phyloP scores from a whole-genome alignment of 2,329 filamentous ascomycete species.

The Bimuria novae-zelandiae region DNA sequence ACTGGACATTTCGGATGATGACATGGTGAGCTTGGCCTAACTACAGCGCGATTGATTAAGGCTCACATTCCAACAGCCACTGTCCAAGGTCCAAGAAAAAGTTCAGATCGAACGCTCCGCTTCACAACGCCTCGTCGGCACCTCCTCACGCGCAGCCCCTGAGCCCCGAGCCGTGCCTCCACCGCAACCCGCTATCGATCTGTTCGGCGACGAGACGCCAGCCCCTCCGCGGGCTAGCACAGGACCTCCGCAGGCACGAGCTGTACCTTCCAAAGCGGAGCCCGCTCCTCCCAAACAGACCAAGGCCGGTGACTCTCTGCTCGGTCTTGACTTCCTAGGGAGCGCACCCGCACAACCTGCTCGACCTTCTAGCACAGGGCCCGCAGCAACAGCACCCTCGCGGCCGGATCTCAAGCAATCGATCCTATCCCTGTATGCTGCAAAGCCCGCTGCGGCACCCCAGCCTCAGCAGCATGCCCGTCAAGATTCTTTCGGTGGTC shows the following conservation, averaged over 20 bases:
- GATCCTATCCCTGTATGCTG: constrained; percentile 91
- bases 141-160: constrained; percentile 28
- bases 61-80: constrained; percentile 52
- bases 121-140: constrained; percentile 55
- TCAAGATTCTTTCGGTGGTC: constrained; percentile 52
- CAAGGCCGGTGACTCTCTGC: constrained; percentile 80
- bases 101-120: constrained; percentile 68
- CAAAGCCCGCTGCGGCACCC: constrained; percentile 70
- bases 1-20: constrained; percentile 81
- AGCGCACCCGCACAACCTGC: constrained; percentile 68
- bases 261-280: constrained; percentile 68
- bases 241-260: constrained; percentile 63
- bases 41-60: background rate
- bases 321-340: constrained; percentile 92
- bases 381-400: constrained; percentile 65
- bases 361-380: constrained; percentile 78
- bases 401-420: constrained; percentile 96
- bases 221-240: constrained; percentile 72
- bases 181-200: constrained; percentile 61
- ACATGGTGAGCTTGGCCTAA: constrained; percentile 65
- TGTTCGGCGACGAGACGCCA: constrained; percentile 79
- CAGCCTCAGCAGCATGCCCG: constrained; percentile 59
- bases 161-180: constrained; percentile 52
- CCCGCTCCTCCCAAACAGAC: constrained; percentile 63
- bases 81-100: constrained; percentile 71